A percentile compares a stretch with the other conserved stretches of the same genome.
Conservation (phyloP, 2,329 filamentous ascomycete genomes). For the Didymellaceae sp. region DNA sequence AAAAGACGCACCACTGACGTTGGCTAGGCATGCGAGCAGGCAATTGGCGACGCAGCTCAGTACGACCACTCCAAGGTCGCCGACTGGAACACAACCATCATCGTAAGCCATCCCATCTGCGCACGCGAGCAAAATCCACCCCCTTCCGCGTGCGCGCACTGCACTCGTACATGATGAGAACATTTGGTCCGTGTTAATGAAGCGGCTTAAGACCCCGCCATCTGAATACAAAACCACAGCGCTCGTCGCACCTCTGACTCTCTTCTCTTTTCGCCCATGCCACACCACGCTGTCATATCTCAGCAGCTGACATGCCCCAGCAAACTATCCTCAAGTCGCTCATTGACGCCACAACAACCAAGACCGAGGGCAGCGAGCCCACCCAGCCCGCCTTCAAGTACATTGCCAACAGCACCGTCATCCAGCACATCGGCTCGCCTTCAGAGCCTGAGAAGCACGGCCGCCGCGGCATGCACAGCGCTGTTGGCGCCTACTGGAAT, state of each 20-base stretch:
- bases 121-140: conserved; percentile 7
- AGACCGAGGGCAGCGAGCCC: conserved; percentile 58
- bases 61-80: conserved; percentile 89
- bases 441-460: conserved; percentile 68
- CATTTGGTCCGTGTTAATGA: conserved; percentile 96
- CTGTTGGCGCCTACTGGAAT: conserved; percentile 87
- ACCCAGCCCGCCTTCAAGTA: conserved; percentile 80
- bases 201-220: conserved; percentile 89
- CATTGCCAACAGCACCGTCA: conserved; percentile 97
- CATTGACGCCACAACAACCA: conserved; percentile 67
- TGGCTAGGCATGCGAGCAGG: conserved; percentile 77
- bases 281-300: not conserved
- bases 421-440: conserved; percentile 74
- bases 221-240: conserved; percentile 79
- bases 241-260: conserved; percentile 76
- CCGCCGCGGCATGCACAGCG: conserved; percentile 87
- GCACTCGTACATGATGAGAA: conserved; percentile 71
- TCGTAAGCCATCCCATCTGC: conserved; percentile 65
- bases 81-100: conserved; percentile 90
- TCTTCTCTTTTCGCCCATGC: not conserved
- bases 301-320: conserved; percentile 50
- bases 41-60: conserved; percentile 74
- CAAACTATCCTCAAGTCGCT: conserved; percentile 78
- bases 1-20: conserved; percentile 10
- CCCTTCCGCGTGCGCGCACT: conserved; percentile 4